Conservation (phyloP, 768 basidiomycete genomes). For the Coprinopsis strossmayeri region DNA sequence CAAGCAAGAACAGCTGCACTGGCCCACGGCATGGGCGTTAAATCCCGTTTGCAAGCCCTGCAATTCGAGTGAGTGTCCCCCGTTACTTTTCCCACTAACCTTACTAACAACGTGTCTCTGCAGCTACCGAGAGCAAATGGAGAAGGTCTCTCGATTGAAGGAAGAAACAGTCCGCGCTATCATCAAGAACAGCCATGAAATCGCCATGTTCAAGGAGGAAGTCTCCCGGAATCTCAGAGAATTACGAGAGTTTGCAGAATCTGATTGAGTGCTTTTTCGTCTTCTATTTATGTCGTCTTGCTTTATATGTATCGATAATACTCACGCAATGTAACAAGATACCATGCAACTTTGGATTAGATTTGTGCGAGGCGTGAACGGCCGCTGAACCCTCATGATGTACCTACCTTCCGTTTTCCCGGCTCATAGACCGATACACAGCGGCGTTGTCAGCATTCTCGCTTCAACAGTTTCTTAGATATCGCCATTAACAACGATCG, state of each 20-base stretch:
- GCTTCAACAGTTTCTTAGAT: no score
- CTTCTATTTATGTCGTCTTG: background rate
- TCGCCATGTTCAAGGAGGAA: slow-evolving; percentile 75
- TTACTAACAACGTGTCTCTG: slow-evolving; percentile 8
- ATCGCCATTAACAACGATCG: no score
- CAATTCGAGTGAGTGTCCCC: slow-evolving; percentile 60
- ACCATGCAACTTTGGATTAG: background rate
- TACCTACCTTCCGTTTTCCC: no score
- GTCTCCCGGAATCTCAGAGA: slow-evolving; percentile 66
- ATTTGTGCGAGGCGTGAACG: background rate
- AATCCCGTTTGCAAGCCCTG: slow-evolving; percentile 67
- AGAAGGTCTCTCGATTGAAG: slow-evolving; percentile 64
- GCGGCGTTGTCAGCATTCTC: no score
- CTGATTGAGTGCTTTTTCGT: slow-evolving; percentile 16
- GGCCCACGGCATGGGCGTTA: slow-evolving; percentile 78
- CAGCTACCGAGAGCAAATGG: slow-evolving; percentile 76
- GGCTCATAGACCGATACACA: no score
- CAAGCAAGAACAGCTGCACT: slow-evolving; percentile 71
- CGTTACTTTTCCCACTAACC: background rate
- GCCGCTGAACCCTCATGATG: background rate
- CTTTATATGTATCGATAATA: background rate
- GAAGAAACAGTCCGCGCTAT: slow-evolving; percentile 79
- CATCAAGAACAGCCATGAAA: slow-evolving; percentile 79
- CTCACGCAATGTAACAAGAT: slow-evolving; percentile 2
- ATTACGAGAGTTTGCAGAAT: slow-evolving; percentile 59